Evolutionary conservation across 768 basidiomycete species (phyloP).

Genomic region (Leccinum fibrillosum): DNA sequence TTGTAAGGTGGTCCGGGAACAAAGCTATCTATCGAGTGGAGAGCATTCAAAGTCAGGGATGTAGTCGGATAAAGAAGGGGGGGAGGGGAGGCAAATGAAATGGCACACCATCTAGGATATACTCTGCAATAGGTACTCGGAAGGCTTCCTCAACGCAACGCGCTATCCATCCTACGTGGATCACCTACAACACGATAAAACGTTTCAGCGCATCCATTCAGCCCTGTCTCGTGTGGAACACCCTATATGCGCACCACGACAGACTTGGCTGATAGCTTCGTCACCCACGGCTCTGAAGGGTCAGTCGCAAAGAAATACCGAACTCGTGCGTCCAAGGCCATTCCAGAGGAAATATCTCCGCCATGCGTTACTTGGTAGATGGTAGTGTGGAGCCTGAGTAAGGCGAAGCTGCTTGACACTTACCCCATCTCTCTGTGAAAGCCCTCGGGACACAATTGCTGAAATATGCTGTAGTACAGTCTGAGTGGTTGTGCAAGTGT

Average conservation of each 20-base stretch:
- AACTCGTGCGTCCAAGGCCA: slow-evolving; percentile 9
- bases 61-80: not conserved
- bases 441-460: slow-evolving; percentile 23
- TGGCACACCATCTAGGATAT: slow-evolving; percentile 30
- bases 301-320: slow-evolving; percentile 32
- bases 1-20: slow-evolving; percentile 19
- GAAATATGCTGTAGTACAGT: slow-evolving; percentile 24
- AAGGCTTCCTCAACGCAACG: slow-evolving; percentile 28
- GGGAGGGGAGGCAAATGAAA: not conserved
- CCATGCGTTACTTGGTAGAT: slow-evolving; percentile 21
- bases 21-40: slow-evolving; percentile 15
- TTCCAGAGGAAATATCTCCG: slow-evolving; percentile 16
- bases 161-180: slow-evolving; percentile 30
- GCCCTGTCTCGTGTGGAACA: not conserved
- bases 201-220: slow-evolving; percentile 9
- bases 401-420: not conserved
- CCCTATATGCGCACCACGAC: slow-evolving; percentile 23
- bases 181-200: slow-evolving; percentile 15
- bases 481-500: not conserved
- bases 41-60: slow-evolving; percentile 2
- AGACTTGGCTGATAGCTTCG: slow-evolving; percentile 25
- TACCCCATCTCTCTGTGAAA: slow-evolving; percentile 25
- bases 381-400: not conserved
- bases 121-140: slow-evolving; percentile 24
- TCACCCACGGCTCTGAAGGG: slow-evolving; percentile 26